Conservation (phyloP, 179 eudicot species). For the Spergularia azorica region DNA sequence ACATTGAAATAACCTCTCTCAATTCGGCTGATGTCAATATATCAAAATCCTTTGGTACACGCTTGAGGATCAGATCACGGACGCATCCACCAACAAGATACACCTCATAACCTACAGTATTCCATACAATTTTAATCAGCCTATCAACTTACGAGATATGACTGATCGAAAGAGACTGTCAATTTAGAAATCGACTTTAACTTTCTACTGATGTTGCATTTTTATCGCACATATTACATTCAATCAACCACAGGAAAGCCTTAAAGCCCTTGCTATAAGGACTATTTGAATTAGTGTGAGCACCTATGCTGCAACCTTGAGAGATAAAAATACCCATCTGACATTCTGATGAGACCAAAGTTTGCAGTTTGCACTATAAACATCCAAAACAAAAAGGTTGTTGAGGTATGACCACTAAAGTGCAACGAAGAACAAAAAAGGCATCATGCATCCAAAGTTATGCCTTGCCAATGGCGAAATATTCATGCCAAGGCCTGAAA, state of each 20-base stretch:
- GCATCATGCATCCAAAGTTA: neutral
- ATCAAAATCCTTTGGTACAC: slow-evolving; percentile 89
- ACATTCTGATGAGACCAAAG: neutral
- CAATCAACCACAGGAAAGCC: neutral
- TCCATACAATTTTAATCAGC: neutral
- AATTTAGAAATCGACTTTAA: neutral
- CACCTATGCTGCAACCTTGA: neutral
- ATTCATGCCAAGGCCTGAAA: too few relatives aligned
- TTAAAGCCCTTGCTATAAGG: neutral
- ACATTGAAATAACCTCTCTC: slow-evolving; percentile 51
- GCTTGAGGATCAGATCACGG: slow-evolving; percentile 80
- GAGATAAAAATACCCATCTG: neutral
- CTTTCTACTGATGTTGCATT: neutral
- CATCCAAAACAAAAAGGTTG: neutral
- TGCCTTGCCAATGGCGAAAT: neutral
- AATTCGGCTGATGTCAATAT: slow-evolving; percentile 85
- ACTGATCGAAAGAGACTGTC: neutral
- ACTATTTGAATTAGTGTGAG: neutral
- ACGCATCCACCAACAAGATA: slow-evolving; percentile 99
- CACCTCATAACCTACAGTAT: slow-evolving; percentile 68
- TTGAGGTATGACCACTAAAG: too few relatives aligned
- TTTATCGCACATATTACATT: neutral
- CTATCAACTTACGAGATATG: neutral
- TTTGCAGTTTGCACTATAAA: neutral
- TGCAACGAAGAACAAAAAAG: too few relatives aligned